Base-by-base conservation (phyloP, 805 yeast species). In the Metschnikowia chrysomelidarum region DNA sequence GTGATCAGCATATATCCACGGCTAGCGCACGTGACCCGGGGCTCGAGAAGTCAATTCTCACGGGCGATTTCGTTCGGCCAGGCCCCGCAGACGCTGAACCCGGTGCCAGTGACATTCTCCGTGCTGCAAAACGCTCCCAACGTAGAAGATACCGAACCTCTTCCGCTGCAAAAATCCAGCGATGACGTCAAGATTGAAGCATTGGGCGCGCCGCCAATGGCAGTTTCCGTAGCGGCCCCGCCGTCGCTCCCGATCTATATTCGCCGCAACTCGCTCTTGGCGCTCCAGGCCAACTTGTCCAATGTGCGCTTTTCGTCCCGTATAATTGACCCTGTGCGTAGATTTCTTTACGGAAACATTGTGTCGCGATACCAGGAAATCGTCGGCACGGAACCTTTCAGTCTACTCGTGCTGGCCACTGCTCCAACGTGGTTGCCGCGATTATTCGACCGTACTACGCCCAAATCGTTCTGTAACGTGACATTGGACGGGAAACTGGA, bases 401-500 rank as follows among this genome's bases (percentile, higher is more conserved):
- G 69, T 12, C 35, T 69, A 19, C 54, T 75, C 34, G 60, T 75
- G 1, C 64, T 75, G 11, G 62, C 77, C 2, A 56, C 50, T 24
- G 48, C 45, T n/a, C 50, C 52, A 13, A 42, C 43, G 16, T 35
- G 36, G 32, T n/a, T 45, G 4, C 50, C 49, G 7, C 13, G 33
- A 24, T 30, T 44, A 5, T 50, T 38, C 25, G 27, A 27, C 22
- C 32, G 42, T 27, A 49, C 38, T 28, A 57, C 53, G 22, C 42
- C 53, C 13, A 68, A 62, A 30, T 60, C 78, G 3, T 69, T 76
- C 42, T 69, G 67, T 7, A 62, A 57, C 26, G 38, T 80, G 17
- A 41, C 60, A 3, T 50, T 80, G 38, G 83, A 80, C 43, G 87
- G 87, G 2, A 60, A 74, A 1, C 54, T 55, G 13, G 87, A 80